Evolutionary conservation across 768 basidiomycete genomes (phyloP), one percentile per base, ranked within the genome.

Genomic region (Crepidotus variabilis): DNA sequence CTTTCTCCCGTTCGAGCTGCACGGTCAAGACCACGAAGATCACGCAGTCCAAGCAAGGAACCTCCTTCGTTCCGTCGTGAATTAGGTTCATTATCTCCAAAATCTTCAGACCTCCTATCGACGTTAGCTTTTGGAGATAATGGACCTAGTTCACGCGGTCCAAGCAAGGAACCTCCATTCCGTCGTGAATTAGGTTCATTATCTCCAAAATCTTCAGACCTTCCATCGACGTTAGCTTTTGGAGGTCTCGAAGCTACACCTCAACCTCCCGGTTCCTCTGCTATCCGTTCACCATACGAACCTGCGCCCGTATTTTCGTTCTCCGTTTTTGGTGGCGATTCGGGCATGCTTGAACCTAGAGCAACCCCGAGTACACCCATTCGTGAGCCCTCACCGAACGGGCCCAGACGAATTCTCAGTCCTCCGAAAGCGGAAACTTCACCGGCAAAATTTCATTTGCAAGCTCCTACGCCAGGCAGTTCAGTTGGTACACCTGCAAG

Each of bases 51-150:
- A 16, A 59, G 59, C 52, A 61, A 64, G 55, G 45, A 47, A 22
- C 57, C 61, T 50, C 48, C 56, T 21, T 60, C 65, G n/a, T 69
- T 62, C 23, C 66, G 69, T 47, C 73, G 79, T 56, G 78, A 79
- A 65, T 67, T 84, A 23, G 75, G 78, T 14, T 84, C 84, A 18
- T 67, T 87, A 36, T 87, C 86, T n/a, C 85, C 86, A 1, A 72
- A 75, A 13, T 87, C 88, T 45, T 70, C 67, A 0, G 65, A 67
- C 43, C 57, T 72, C 4, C 56, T 72, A 34, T 54, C 62, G 16
- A 59, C 58, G 11, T 58, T 71, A 16, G 63, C 65, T 45, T 66
- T 70, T n/a, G 55, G 43, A 34, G 50, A 57, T 46, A n/a, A n/a
- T n/a, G n/a, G n/a, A n/a, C n/a, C n/a, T n/a, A 61, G 66, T 55